Evolutionary conservation across 129 eudicot species (phyloP).

Genomic region (Scalesia atractyloides): DNA sequence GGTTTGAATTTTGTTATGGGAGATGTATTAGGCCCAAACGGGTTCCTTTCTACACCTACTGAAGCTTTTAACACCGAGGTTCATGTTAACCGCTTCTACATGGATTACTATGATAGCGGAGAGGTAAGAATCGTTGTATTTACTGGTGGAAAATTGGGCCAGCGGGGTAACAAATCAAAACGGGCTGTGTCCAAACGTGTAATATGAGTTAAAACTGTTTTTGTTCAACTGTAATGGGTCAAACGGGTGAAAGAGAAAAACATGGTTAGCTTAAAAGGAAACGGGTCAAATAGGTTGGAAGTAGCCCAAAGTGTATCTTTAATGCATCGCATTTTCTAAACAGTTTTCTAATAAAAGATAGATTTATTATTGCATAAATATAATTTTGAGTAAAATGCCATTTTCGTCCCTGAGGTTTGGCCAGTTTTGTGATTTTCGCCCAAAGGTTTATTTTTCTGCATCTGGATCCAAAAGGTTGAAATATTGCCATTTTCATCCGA

Average conservation of each 20-base stretch:
- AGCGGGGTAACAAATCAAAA: not conserved
- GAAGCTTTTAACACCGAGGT: slow-evolving; percentile 92
- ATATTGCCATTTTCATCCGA: too few relatives aligned
- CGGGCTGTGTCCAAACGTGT: not conserved
- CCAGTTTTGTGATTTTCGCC: too few relatives aligned
- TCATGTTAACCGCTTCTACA: slow-evolving; percentile 83
- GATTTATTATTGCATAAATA: not conserved
- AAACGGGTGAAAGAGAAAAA: not conserved
- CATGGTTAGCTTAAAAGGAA: not conserved
- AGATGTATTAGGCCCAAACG: slow-evolving; percentile 82
- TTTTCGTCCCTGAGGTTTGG: too few relatives aligned
- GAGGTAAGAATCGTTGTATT: slow-evolving; percentile 54
- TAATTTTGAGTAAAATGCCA: not conserved
- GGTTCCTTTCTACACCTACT: slow-evolving; percentile 82
- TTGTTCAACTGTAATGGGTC: not conserved
- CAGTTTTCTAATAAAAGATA: not conserved
- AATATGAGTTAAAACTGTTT: not conserved
- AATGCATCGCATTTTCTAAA: not conserved
- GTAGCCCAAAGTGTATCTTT: not conserved
- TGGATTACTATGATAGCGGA: slow-evolving; percentile 95
- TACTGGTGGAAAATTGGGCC: not conserved
- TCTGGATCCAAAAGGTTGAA: too few relatives aligned
- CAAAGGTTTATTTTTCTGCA: too few relatives aligned
- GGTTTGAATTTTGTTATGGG: slow-evolving; percentile 91
- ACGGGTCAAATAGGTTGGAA: not conserved